A percentile compares a stretch with the other conserved stretches of the same genome.
Evolutionary conservation across 768 basidiomycete species (phyloP).

Genomic region (Mrakia gelida): DNA sequence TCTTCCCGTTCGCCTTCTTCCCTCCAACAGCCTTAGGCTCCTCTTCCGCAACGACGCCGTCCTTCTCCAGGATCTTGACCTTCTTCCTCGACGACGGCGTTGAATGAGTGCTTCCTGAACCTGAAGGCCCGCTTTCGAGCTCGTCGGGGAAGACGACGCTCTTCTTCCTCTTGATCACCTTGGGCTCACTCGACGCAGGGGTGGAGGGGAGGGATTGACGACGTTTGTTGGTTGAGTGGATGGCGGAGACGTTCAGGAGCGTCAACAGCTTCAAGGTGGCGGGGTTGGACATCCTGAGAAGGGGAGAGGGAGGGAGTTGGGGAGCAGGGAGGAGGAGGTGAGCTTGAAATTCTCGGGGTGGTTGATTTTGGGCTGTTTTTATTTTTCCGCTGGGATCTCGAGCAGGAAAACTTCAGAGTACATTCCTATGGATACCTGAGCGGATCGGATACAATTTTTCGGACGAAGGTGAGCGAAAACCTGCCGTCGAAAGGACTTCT

Average conservation of each 20-base stretch:
- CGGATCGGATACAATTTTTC: too few species aligned
- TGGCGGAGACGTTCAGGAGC: constrained; percentile 81
- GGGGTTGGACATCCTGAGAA: constrained; percentile 37
- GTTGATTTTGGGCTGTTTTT: too few species aligned
- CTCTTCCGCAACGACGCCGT: background rate
- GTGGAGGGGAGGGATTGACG: constrained; percentile 13
- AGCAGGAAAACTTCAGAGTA: too few species aligned
- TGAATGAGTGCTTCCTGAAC: constrained; percentile 34
- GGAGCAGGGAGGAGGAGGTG: too few species aligned
- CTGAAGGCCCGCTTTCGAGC: constrained; percentile 41
- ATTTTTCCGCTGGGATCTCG: too few species aligned
- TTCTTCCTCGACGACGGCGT: constrained; percentile 15
- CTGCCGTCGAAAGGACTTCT: too few species aligned
- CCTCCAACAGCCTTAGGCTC: background rate
- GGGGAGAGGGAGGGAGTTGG: background rate
- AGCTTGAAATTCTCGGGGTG: too few species aligned
- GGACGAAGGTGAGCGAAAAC: too few species aligned
- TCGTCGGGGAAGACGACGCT: constrained; percentile 42
- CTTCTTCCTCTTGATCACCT: constrained; percentile 39
- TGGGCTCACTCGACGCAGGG: constrained; percentile 48
- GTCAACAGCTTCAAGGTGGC: constrained; percentile 62
- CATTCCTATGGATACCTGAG: too few species aligned
- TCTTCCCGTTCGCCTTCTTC: background rate
- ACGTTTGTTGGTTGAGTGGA: constrained; percentile 38
- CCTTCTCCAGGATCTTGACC: background rate